Percentiles rank a stretch among this genome's conserved stretches.
Conservation (phyloP, 345 rosid species). For the Microthlaspi erraticum region DNA sequence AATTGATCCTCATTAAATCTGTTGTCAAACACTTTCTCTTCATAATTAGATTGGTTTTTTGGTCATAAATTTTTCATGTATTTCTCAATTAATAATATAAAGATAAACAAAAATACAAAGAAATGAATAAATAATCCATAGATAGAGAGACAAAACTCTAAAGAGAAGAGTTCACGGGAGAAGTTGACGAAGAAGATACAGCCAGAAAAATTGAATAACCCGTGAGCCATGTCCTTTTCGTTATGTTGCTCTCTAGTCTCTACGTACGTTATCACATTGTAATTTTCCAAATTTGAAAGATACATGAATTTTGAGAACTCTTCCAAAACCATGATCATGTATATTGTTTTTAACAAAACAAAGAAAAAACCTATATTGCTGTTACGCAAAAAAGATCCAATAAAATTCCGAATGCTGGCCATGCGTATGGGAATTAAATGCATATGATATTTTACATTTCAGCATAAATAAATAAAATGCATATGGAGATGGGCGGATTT, state of each 20-base stretch:
- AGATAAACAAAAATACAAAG: conserved; percentile 17
- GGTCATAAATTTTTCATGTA: too few relatives aligned
- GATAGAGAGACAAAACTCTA: conserved; percentile 24
- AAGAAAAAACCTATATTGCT: background rate
- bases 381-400: background rate
- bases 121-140: background rate
- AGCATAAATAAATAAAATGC: background rate
- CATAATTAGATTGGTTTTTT: too few relatives aligned
- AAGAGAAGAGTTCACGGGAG: conserved; percentile 38
- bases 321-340: background rate
- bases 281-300: background rate
- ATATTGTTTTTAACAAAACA: background rate
- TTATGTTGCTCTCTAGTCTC: conserved; percentile 22
- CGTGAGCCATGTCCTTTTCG: conserved; percentile 36
- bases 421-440: conserved; percentile 12
- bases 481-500: conserved; percentile 30
- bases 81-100: too few relatives aligned
- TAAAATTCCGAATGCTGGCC: background rate
- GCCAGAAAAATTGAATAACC: conserved; percentile 35
- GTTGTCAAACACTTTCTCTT: too few relatives aligned
- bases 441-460: background rate
- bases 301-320: background rate
- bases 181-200: conserved; percentile 41
- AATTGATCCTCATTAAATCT: too few relatives aligned
- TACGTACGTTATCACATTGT: conserved; percentile 16